Evolutionary conservation across 78 protist species (phyloP).

Genomic region (Dictyostelium discoideum): dicty_2.7 NC_007091.3:2230501-2231000

Average conservation of each 20-base stretch:
- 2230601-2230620: slow-evolving; percentile 63
- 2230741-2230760: neutral
- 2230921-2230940: slow-evolving; percentile 19
- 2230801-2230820: too few species aligned
- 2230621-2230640: slow-evolving; percentile 74
- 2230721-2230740: slow-evolving; percentile 51
- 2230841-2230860: neutral
- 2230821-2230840: neutral
- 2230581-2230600: slow-evolving; percentile 13
- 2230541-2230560: neutral
- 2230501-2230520: too few species aligned
- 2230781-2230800: too few species aligned
- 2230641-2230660: slow-evolving; percentile 82
- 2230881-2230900: neutral
- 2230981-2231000: slow-evolving; percentile 63
- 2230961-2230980: slow-evolving; percentile 81
- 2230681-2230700: slow-evolving; percentile 71
- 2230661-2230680: slow-evolving; percentile 91
- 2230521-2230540: neutral
- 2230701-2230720: slow-evolving; percentile 82
- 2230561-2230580: neutral
- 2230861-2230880: neutral
- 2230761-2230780: too few species aligned
- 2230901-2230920: too few species aligned
- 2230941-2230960: slow-evolving; percentile 61